phyloP scores from a whole-genome alignment of 2,329 filamentous ascomycete genomes.

The Talaromyces marneffei region DNA sequence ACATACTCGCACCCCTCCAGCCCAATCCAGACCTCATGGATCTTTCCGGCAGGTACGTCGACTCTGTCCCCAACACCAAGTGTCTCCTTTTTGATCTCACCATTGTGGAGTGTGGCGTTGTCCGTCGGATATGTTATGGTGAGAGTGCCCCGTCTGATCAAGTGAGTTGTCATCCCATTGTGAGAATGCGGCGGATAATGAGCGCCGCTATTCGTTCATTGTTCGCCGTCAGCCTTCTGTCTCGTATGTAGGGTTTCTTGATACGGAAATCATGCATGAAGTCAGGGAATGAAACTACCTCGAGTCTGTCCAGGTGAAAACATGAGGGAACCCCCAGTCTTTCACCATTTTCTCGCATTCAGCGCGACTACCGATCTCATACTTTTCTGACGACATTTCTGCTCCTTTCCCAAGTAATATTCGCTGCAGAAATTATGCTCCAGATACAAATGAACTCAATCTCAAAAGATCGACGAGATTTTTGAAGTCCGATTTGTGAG shows the following conservation, averaged over 20 bases:
- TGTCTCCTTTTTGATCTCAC: constrained; percentile 45
- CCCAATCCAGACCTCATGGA: constrained; percentile 60
- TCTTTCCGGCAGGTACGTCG: constrained; percentile 52
- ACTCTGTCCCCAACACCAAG: constrained; percentile 51
- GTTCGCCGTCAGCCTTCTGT: neutral
- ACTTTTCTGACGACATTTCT: constrained; percentile 20
- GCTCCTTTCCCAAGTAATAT: neutral
- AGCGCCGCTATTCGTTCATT: constrained; percentile 43
- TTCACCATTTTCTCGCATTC: constrained; percentile 52
- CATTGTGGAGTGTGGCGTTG: constrained; percentile 22
- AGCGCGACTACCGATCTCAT: constrained; percentile 29
- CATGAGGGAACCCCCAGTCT: constrained; percentile 54
- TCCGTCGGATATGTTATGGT: constrained; percentile 56
- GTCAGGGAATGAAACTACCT: constrained; percentile 36
- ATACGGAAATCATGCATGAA: neutral
- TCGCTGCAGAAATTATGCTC: neutral
- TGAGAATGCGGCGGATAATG: constrained; percentile 58
- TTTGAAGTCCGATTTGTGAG: neutral
- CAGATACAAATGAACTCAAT: neutral
- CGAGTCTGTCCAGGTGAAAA: constrained; percentile 58
- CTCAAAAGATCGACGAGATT: neutral
- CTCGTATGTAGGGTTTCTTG: neutral
- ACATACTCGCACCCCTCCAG: constrained; percentile 55
- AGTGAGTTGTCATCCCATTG: constrained; percentile 51
- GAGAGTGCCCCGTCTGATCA: constrained; percentile 53